Base-by-base conservation (phyloP, 805 yeast species). In the Pichia scutulata region DNA sequence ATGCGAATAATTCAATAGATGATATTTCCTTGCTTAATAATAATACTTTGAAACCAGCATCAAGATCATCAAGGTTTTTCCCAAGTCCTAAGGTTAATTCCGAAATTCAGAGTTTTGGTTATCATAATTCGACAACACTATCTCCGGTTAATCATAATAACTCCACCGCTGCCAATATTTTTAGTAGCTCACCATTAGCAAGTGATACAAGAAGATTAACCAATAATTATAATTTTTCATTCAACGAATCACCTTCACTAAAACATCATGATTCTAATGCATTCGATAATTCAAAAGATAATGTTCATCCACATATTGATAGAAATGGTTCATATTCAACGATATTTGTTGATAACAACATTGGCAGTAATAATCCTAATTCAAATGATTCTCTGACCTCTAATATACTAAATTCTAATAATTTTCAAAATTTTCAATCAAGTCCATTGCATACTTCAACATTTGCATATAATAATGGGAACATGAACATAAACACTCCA, bases 81-180 rank as follows among this genome's bases (percentile, higher is more conserved):
- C 72, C 72, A 3, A 64, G 68, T 33, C 70, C 70, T 4, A 46
- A 55, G 5, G 37, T 42, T 25, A 40, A 39, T 14, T 16, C 51
- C 8, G 44, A 39, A 39, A 19, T 16, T 39, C 36, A 26, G 19
- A 28, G 9, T 42, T 26, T n/a, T 25, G 14, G 12, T 18, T n/a
- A 26, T 28, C 18, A 39, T 18, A 10, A 26, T n/a, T 33, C 37
- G 18, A 33, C 46, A n/a, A n/a, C 36, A 16, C 16, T 6, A 18
- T 23, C 22, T 16, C 19, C 46, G 7, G 14, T 33, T n/a, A 33
- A 33, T 33, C 16, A 33, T 7, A 33, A n/a, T n/a, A n/a, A n/a
- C n/a, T n/a, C n/a, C n/a, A 33, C n/a, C 3, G n/a, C 10, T 5
- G n/a, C 19, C 9, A 33, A 22, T 41, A 26, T 47, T 3, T 42